These are phyloP conservation scores for Teunomyces barrocoloradensis DNA, from an alignment of 805 yeast genomes.

Conservation along the genomic window DNA sequence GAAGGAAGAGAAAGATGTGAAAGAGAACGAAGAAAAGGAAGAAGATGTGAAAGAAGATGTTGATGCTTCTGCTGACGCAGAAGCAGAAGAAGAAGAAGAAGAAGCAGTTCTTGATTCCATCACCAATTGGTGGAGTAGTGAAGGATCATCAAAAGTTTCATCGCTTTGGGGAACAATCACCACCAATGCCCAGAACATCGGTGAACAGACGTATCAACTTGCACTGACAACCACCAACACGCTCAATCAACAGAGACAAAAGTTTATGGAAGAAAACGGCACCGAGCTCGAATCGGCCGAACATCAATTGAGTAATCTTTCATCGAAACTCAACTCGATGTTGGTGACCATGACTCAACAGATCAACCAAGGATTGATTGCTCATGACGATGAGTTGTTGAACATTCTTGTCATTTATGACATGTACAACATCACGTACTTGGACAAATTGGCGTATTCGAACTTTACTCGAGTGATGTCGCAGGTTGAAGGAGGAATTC, in stretches of 20 bases:
- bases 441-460: conserved; percentile 46
- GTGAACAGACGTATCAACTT: conserved; percentile 50
- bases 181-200: conserved; percentile 44
- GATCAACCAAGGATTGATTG: conserved; percentile 51
- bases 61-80: not conserved
- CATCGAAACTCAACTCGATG: conserved; percentile 30
- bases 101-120: conserved; percentile 15
- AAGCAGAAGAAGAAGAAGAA: not conserved
- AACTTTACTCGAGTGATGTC: conserved; percentile 63
- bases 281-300: conserved; percentile 15
- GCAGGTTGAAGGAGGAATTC: conserved; percentile 78
- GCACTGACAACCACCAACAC: conserved; percentile 46
- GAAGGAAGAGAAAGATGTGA: no score
- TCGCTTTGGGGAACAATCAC: conserved; percentile 70
- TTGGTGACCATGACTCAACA: conserved; percentile 40
- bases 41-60: not conserved
- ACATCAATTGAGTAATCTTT: conserved; percentile 27
- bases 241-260: conserved; percentile 38
- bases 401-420: conserved; percentile 58
- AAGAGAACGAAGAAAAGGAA: no score
- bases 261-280: conserved; percentile 26
- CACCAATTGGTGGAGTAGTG: conserved; percentile 72
- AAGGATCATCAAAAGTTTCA: conserved; percentile 64
- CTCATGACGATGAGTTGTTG: conserved; percentile 49
- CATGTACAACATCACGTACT: conserved; percentile 48